A percentile compares a stretch with the other conserved stretches of the same genome.
Evolutionary conservation across 768 basidiomycete genomes (phyloP).

Genomic region (Rhodotorula diobovata): DNA sequence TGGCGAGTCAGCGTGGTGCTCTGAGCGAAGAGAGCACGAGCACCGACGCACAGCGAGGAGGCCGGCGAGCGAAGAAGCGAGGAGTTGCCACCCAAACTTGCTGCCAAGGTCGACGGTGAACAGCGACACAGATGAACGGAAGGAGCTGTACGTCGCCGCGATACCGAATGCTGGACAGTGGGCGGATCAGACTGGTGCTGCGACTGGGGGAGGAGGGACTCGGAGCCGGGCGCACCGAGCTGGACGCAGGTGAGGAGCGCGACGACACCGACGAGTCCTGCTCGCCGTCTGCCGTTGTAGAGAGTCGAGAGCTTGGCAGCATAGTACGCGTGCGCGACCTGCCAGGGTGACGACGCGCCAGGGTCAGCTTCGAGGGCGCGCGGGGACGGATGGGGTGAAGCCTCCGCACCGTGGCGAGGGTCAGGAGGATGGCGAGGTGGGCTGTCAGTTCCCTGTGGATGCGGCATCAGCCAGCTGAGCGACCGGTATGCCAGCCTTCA

Average conservation of each 20-base stretch:
- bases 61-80: neutral
- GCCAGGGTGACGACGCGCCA: neutral
- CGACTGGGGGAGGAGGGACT: too few species aligned
- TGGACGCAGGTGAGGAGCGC: neutral
- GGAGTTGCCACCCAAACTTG: constrained; percentile 5
- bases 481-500: too few species aligned
- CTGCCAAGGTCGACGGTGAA: neutral
- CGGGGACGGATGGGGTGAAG: neutral
- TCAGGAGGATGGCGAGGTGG: constrained; percentile 12
- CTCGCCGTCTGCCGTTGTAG: neutral
- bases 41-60: constrained; percentile 6
- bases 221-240: neutral
- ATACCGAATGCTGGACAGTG: constrained; percentile 1
- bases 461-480: neutral
- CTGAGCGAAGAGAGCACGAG: neutral
- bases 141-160: constrained; percentile 5
- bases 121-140: neutral
- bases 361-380: too few species aligned
- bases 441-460: neutral
- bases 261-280: neutral
- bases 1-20: too few species aligned
- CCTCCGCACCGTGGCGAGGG: neutral
- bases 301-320: constrained; percentile 4
- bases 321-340: constrained; percentile 14
- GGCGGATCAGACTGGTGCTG: neutral